phyloP scores from a whole-genome alignment of 2,329 filamentous ascomycete species.

The Colletotrichum coccodes region DNA sequence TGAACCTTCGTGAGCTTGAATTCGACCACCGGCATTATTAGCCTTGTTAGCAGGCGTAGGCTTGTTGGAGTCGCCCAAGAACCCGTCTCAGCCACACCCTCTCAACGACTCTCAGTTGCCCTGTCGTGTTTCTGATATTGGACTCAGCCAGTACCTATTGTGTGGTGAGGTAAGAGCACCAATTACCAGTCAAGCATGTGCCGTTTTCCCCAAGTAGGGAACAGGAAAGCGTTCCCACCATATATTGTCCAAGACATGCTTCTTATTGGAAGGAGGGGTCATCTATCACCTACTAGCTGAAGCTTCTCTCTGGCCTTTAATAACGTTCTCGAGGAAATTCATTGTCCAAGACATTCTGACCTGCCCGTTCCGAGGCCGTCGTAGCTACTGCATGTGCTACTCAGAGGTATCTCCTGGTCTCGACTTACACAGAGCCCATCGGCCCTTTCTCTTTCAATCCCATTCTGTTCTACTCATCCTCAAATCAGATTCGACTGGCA shows the following conservation, averaged over 20 bases:
- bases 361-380: background rate
- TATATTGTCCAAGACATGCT: background rate
- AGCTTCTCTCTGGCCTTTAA: background rate
- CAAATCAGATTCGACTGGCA: background rate
- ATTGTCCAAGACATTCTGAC: background rate
- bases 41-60: background rate
- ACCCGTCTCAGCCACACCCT: background rate
- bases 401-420: background rate
- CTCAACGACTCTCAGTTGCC: background rate
- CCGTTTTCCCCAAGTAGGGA: background rate
- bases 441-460: background rate
- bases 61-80: conserved; percentile 8
- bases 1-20: background rate
- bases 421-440: background rate
- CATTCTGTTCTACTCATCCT: background rate
- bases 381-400: background rate
- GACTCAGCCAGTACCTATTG: no score
- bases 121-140: no score
- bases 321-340: background rate
- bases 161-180: no score
- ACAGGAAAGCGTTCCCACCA: background rate
- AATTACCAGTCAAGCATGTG: background rate
- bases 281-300: background rate
- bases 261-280: background rate
- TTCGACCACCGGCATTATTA: background rate